phyloP scores from a whole-genome alignment of 1,284 basidiomycete genomes.

The Vanrija pseudolonga region DNA sequence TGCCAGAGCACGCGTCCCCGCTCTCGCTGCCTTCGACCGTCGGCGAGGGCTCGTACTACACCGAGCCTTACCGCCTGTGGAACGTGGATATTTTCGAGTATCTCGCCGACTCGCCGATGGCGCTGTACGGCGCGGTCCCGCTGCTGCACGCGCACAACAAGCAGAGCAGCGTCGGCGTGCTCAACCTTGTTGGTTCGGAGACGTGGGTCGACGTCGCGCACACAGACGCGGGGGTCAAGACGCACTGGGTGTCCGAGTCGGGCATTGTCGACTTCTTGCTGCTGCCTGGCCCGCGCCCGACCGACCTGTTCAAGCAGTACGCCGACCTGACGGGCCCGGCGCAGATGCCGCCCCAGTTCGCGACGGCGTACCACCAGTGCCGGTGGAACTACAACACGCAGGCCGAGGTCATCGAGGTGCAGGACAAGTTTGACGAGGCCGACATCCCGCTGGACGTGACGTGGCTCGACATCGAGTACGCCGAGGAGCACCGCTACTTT shows the following conservation, averaged over 20 bases:
- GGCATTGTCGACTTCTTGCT: slow-evolving; percentile 93
- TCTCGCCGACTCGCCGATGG: slow-evolving; percentile 82
- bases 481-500: slow-evolving; percentile 93
- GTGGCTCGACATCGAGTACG: slow-evolving; percentile 98
- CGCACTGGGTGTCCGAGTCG: slow-evolving; percentile 96
- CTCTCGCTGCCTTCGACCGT: slow-evolving; percentile 78
- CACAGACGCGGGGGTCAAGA: slow-evolving; percentile 60
- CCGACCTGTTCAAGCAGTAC: slow-evolving; percentile 81
- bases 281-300: slow-evolving; percentile 80
- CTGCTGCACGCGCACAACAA: slow-evolving; percentile 87
- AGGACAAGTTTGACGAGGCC: slow-evolving; percentile 81
- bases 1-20: slow-evolving; percentile 92
- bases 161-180: slow-evolving; percentile 76
- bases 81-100: slow-evolving; percentile 99
- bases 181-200: slow-evolving; percentile 88
- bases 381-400: slow-evolving; percentile 97
- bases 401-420: slow-evolving; percentile 82
- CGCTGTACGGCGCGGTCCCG: slow-evolving; percentile 87
- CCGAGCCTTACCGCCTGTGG: slow-evolving; percentile 90
- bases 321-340: slow-evolving; percentile 78
- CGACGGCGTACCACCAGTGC: slow-evolving; percentile 94
- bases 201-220: slow-evolving; percentile 91
- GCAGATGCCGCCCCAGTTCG: slow-evolving; percentile 83
- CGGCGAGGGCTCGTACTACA: slow-evolving; percentile 59
- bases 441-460: slow-evolving; percentile 96